A percentile compares a stretch with the other conserved stretches of the same genome.
Conservation (phyloP, 164 flowering plant genomes). For the Santalum album region DNA sequence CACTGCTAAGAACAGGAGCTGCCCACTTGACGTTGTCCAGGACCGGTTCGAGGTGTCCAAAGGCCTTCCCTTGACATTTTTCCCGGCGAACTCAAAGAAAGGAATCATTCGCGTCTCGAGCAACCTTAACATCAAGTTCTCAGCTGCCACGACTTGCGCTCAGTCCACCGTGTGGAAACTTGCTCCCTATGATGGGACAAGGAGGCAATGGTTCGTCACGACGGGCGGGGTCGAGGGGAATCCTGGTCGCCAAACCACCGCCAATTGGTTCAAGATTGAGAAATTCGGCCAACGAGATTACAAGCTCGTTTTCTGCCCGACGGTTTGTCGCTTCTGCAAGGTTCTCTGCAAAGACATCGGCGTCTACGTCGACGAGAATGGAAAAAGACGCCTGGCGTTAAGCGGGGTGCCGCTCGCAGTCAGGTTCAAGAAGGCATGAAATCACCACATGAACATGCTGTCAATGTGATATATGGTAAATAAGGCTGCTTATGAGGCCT, state of each 20-base stretch:
- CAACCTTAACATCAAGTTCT: conserved; percentile 5
- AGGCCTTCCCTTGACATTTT: conserved; percentile 35
- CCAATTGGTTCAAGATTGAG: conserved; percentile 5
- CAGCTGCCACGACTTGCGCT: background rate
- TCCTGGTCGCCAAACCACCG: background rate
- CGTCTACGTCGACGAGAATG: too few relatives aligned
- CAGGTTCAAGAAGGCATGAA: too few relatives aligned
- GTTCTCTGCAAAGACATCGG: background rate
- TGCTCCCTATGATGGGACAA: background rate
- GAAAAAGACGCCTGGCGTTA: too few relatives aligned
- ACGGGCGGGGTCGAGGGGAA: conserved; percentile 4
- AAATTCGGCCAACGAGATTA: background rate
- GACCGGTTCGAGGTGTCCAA: conserved; percentile 18
- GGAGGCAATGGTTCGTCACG: background rate
- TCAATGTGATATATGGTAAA: too few relatives aligned
- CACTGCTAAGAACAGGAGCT: conserved; percentile 12
- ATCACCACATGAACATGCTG: too few relatives aligned
- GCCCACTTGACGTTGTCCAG: conserved; percentile 39
- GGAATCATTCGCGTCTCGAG: conserved; percentile 10
- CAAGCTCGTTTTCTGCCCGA: conserved; percentile 3
- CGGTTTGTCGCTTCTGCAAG: conserved; percentile 1
- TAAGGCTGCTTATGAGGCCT: too few relatives aligned
- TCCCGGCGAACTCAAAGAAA: conserved; percentile 21
- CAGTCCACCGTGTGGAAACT: conserved; percentile 6
- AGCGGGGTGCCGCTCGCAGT: too few relatives aligned